Base-by-base conservation (phyloP, 2,329 filamentous ascomycete species). In the Coccinonectria pachysandricola region DNA sequence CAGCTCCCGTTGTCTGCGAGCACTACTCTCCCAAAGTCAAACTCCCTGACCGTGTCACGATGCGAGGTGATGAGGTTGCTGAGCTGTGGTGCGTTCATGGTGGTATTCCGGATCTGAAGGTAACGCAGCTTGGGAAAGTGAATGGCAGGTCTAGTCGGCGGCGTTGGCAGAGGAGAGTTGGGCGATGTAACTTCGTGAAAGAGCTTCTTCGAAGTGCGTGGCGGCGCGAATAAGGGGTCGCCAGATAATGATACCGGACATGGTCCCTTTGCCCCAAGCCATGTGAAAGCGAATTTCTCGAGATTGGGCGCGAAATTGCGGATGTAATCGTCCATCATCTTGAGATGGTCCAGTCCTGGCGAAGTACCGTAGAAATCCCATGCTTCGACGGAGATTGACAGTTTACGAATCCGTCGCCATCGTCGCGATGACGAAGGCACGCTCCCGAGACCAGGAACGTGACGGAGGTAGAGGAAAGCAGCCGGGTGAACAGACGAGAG, bases 311-410 rank as follows among this genome's bases (percentile, higher is more conserved):
- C 68, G 48, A 92, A 82, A 37, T 62, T 65, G 30, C 79, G 72
- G 36, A 93, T 66, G 49, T 86, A 93, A 42, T 83, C 76, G 43
- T 91, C 79, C 2, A 93, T 70, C 45, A 91, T 73, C 55, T 85
- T 85, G 28, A 77, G 68, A 50, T 82, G 80, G 53, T 84, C 73
- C 16, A 70, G 60, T 11, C 76, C 71, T 2, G 70, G 69, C n/a
- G 66, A 65, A 0, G 65, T 53, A 15, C 63, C 68, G 39, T 62
- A 61, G 52, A 74, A 77, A 50, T 75, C 70, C 70, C 74, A 85
- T 20, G 69, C 66, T 37, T 85, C 76, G 50, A 84, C 79, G 15
- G 71, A 74, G 37, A 91, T 75, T 42, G 71, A 69, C 15, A 93
- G 66, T 36, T 77, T 76, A 38, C 66, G 68, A 50, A 93, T 84